Conservation (phyloP, 352 stramenopile species). For the Phytophthora vignae region DNA sequence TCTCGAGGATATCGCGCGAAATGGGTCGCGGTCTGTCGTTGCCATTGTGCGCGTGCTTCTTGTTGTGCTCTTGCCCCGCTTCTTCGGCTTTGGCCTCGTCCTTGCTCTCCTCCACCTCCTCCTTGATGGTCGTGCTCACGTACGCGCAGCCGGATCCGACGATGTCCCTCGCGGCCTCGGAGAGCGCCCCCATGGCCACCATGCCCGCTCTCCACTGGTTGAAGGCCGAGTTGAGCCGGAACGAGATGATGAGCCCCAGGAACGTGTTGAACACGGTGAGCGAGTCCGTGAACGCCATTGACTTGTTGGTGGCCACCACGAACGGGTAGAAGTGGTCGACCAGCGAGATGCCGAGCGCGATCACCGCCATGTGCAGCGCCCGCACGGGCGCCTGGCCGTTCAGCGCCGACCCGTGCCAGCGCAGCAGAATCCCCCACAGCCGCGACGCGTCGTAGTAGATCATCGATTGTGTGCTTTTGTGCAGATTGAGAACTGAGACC, state of each 20-base stretch:
- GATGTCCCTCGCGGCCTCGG: constrained; percentile 64
- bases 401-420: constrained; percentile 76
- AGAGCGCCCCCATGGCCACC: constrained; percentile 66
- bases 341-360: constrained; percentile 53
- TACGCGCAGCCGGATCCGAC: constrained; percentile 70
- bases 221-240: constrained; percentile 84
- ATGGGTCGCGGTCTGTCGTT: constrained; percentile 36
- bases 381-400: constrained; percentile 66
- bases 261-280: constrained; percentile 87
- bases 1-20: constrained; percentile 62
- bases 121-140: constrained; percentile 55
- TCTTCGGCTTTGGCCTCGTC: constrained; percentile 3
- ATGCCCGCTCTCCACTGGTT: constrained; percentile 79
- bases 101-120: constrained; percentile 20
- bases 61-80: not conserved
- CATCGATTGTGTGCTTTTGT: constrained; percentile 36
- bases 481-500: not conserved
- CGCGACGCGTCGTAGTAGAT: constrained; percentile 82
- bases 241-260: constrained; percentile 76
- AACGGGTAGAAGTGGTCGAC: constrained; percentile 65
- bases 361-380: constrained; percentile 68
- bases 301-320: constrained; percentile 64
- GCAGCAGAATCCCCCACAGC: constrained; percentile 64
- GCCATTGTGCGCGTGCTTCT: not conserved
- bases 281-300: constrained; percentile 76